A percentile compares a stretch with the other conserved stretches of the same genome.
These are phyloP conservation scores for Exophiala dermatitidis DNA, from an alignment of 2,329 filamentous ascomycete species.

Conservation along the genomic window DNA sequence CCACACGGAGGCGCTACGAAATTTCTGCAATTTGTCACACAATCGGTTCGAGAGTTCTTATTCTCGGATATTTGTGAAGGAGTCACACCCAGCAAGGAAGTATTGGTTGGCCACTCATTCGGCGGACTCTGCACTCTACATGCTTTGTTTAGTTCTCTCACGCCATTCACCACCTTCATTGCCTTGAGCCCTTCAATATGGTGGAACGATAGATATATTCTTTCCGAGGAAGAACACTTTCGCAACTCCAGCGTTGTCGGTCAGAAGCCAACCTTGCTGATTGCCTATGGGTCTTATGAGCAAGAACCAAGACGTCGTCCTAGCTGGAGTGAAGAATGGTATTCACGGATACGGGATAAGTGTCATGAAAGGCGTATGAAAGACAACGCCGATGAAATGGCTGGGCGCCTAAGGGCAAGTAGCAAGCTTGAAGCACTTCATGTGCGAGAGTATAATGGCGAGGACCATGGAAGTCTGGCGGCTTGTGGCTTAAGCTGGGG, in stretches of 20 bases:
- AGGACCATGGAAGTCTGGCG: slow-evolving; percentile 33
- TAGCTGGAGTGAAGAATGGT: slow-evolving; percentile 31
- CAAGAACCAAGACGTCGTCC: slow-evolving; percentile 28
- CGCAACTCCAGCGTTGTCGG: slow-evolving; percentile 18
- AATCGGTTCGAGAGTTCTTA: slow-evolving; percentile 34
- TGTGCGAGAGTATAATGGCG: slow-evolving; percentile 27
- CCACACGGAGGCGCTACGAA: slow-evolving; percentile 40
- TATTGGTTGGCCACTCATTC: slow-evolving; percentile 46
- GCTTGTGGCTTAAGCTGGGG: slow-evolving; percentile 29
- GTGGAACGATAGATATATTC: slow-evolving; percentile 42
- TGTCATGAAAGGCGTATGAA: slow-evolving; percentile 27
- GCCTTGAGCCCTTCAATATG: slow-evolving; percentile 43
- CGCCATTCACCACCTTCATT: slow-evolving; percentile 41
- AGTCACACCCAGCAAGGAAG: slow-evolving; percentile 35
- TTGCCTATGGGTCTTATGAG: slow-evolving; percentile 33
- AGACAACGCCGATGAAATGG: slow-evolving; percentile 28
- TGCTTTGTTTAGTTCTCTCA: slow-evolving; percentile 37
- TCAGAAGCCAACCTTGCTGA: slow-evolving; percentile 8
- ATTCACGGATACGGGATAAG: slow-evolving; percentile 24
- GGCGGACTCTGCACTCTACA: slow-evolving; percentile 45
- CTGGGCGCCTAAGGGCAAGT: slow-evolving; percentile 17
- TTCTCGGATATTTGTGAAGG: slow-evolving; percentile 30
- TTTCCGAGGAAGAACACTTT: slow-evolving; percentile 31
- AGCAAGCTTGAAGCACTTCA: slow-evolving; percentile 17
- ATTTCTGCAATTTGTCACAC: slow-evolving; percentile 40